Percentiles rank a stretch among this genome's conserved stretches.
phyloP scores from a whole-genome alignment of 148 eudicot genomes.

The Vaccinium vitisidaea region DNA sequence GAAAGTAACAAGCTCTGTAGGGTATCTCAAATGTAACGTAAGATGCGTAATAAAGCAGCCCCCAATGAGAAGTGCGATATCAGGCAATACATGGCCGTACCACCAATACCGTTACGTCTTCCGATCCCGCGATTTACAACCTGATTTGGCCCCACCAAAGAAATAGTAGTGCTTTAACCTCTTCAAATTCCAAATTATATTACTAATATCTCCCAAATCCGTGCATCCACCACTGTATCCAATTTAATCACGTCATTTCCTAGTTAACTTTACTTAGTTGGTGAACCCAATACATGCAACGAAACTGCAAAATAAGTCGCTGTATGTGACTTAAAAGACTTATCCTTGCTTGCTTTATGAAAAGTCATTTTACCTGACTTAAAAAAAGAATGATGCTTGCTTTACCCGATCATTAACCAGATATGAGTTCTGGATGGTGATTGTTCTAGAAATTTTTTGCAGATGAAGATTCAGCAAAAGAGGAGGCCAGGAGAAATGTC shows the following conservation, averaged over 20 bases:
- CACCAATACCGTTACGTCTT: too few species aligned
- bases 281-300: not conserved
- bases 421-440: not conserved
- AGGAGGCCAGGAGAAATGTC: constrained; percentile 65
- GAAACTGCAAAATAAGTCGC: not conserved
- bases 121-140: too few species aligned
- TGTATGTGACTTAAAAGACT: not conserved
- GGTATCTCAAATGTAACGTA: not conserved
- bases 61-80: not conserved
- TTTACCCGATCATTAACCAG: not conserved
- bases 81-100: too few species aligned
- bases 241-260: not conserved
- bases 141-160: not conserved
- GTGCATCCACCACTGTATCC: not conserved
- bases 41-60: not conserved
- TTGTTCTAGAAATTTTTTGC: constrained; percentile 17
- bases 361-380: not conserved
- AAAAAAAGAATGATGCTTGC: not conserved
- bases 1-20: not conserved
- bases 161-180: not conserved
- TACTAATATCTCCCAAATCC: not conserved
- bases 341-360: not conserved
- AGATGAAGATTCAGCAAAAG: constrained; percentile 90
- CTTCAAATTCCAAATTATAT: not conserved
- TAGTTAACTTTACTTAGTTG: not conserved